These are phyloP conservation scores for Blastocystis sp. DNA, from an alignment of 352 stramenopile species.

Conservation along the genomic window DNA sequence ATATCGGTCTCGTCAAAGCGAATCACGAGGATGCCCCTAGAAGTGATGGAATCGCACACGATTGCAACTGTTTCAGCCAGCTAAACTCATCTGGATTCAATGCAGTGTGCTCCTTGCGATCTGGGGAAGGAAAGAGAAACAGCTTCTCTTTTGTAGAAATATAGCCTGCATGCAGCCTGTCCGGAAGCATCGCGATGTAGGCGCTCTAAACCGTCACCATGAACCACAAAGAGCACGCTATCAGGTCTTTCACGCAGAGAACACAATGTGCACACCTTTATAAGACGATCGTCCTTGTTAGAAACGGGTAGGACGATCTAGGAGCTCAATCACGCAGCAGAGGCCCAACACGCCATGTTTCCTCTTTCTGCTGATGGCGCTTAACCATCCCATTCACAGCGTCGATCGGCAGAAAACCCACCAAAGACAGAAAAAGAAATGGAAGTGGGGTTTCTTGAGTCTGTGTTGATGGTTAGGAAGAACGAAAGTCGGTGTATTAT, in stretches of 20 bases:
- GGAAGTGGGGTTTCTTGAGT: slow-evolving; percentile 19
- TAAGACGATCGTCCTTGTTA: background rate
- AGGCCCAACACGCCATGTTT: background rate
- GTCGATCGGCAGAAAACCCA: background rate
- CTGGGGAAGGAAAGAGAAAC: background rate
- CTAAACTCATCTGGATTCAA: background rate
- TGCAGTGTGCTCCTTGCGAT: background rate
- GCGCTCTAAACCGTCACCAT: background rate
- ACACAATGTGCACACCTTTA: background rate
- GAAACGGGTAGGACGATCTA: background rate
- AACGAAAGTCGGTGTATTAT: slow-evolving; percentile 53
- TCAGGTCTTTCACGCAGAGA: background rate
- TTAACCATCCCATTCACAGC: background rate
- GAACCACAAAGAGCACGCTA: background rate
- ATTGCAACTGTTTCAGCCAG: background rate
- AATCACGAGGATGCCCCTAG: background rate
- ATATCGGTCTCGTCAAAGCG: background rate
- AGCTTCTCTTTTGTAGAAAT: background rate
- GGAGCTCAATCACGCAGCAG: background rate
- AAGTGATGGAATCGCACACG: background rate
- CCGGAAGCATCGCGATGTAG: background rate
- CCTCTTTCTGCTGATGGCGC: background rate
- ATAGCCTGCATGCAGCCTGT: background rate
- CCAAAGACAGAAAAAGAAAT: background rate
- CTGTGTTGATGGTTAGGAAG: slow-evolving; percentile 17